Conservation (phyloP, 1,284 basidiomycete genomes). For the Moesziomyces globuligerus region DNA sequence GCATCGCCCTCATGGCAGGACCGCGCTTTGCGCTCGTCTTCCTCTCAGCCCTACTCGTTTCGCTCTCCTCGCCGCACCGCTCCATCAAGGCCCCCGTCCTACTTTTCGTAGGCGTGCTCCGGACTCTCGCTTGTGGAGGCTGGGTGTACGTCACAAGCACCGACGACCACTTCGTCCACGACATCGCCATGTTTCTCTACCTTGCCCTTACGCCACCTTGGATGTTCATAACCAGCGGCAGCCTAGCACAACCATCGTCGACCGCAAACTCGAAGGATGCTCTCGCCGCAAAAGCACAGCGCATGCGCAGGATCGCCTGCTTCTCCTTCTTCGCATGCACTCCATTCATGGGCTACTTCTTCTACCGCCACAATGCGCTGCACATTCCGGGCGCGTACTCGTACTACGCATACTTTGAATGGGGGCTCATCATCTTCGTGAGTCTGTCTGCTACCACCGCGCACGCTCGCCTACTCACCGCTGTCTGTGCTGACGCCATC, state of each 20-base stretch:
- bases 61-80: slow-evolving; percentile 31
- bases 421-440: slow-evolving; percentile 62
- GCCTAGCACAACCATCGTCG: slow-evolving; percentile 35
- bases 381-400: slow-evolving; percentile 62
- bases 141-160: slow-evolving; percentile 90
- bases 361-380: slow-evolving; percentile 57
- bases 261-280: slow-evolving; percentile 4
- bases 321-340: slow-evolving; percentile 59
- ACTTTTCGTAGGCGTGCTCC: slow-evolving; percentile 75
- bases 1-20: slow-evolving; percentile 78
- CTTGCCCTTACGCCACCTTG: slow-evolving; percentile 71
- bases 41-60: slow-evolving; percentile 72
- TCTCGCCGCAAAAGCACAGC: slow-evolving; percentile 42
- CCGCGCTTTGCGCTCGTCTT: slow-evolving; percentile 82
- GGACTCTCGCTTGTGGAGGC: slow-evolving; percentile 86
- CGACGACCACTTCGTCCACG: slow-evolving; percentile 84
- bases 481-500: not conserved
- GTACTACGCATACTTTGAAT: slow-evolving; percentile 62
- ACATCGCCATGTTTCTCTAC: slow-evolving; percentile 83
- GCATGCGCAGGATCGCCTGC: slow-evolving; percentile 46
- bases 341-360: slow-evolving; percentile 62
- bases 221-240: slow-evolving; percentile 73
- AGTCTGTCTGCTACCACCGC: slow-evolving; percentile 10
- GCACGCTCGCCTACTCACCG: not conserved
- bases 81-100: slow-evolving; percentile 66